phyloP scores from a whole-genome alignment of 805 yeast species.

The Brettanomyces naardenensis region DNA sequence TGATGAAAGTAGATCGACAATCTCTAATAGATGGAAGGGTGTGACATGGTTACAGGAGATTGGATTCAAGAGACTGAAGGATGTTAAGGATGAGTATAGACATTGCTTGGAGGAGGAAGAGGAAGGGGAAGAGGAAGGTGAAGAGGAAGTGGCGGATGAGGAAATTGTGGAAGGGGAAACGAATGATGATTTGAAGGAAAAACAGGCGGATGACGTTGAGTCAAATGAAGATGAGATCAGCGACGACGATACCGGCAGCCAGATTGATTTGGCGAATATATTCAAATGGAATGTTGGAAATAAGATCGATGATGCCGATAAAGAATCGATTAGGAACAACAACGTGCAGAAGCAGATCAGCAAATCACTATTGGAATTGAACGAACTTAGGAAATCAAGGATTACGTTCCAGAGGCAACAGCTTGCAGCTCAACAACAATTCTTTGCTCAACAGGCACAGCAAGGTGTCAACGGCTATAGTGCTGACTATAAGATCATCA shows the following conservation, averaged over 20 bases:
- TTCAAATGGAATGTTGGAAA: slow-evolving; percentile 22
- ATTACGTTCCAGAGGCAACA: slow-evolving; percentile 8
- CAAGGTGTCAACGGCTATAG: slow-evolving; percentile 8
- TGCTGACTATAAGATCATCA: slow-evolving; percentile 17
- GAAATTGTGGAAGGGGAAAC: background rate
- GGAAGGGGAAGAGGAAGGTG: slow-evolving; percentile 4
- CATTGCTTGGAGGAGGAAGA: background rate
- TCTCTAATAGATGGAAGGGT: slow-evolving; percentile 43
- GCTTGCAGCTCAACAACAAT: slow-evolving; percentile 5
- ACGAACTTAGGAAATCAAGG: slow-evolving; percentile 42
- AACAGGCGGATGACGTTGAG: background rate
- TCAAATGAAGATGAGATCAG: too few relatives aligned
- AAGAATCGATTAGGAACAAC: slow-evolving; percentile 14
- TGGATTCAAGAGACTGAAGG: slow-evolving; percentile 34
- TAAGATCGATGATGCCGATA: slow-evolving; percentile 18
- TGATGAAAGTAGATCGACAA: slow-evolving; percentile 51
- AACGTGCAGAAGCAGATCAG: slow-evolving; percentile 33
- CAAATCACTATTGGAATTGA: slow-evolving; percentile 38
- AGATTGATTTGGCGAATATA: slow-evolving; percentile 22
- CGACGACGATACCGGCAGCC: slow-evolving; percentile 5
- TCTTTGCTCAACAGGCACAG: slow-evolving; percentile 4
- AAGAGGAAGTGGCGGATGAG: slow-evolving; percentile 5
- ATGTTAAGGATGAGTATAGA: slow-evolving; percentile 10
- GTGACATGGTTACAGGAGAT: slow-evolving; percentile 46
- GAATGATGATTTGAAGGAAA: too few relatives aligned